Percentiles rank a stretch among this genome's conserved stretches.
These are phyloP conservation scores for Aquanectria penicillioides DNA, from an alignment of 2,329 filamentous ascomycete genomes.

Conservation along the genomic window DNA sequence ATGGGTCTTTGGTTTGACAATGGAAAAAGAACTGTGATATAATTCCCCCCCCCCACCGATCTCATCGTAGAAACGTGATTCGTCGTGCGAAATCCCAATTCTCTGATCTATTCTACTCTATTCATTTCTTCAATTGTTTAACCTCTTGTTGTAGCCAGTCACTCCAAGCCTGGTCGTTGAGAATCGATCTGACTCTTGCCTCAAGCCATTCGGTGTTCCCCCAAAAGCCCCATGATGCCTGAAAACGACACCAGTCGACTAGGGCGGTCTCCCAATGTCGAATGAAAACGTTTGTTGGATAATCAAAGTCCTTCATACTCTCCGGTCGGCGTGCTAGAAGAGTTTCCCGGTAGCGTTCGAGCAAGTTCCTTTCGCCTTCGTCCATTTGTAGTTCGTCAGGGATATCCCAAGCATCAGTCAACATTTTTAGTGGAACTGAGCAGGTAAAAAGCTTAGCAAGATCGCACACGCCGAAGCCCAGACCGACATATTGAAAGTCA, in stretches of 20 bases:
- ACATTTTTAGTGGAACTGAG: slow-evolving; percentile 66
- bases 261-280: slow-evolving; percentile 74
- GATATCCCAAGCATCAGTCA: slow-evolving; percentile 48
- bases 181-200: slow-evolving; percentile 61
- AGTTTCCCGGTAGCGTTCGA: slow-evolving; percentile 58
- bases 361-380: slow-evolving; percentile 59
- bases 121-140: neutral
- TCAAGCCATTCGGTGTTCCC: slow-evolving; percentile 68
- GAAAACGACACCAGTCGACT: slow-evolving; percentile 73
- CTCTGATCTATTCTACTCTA: neutral
- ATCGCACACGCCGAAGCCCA: slow-evolving; percentile 73
- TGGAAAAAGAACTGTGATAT: too few relatives aligned
- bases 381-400: slow-evolving; percentile 58
- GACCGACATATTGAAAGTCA: slow-evolving; percentile 75
- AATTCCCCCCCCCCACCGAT: too few relatives aligned
- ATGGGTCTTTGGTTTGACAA: neutral
- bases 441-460: slow-evolving; percentile 75
- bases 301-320: slow-evolving; percentile 41
- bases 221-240: slow-evolving; percentile 71
- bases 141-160: slow-evolving; percentile 50
- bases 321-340: slow-evolving; percentile 42
- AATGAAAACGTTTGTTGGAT: slow-evolving; percentile 64
- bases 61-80: too few relatives aligned
- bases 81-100: too few relatives aligned
- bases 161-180: slow-evolving; percentile 56